Evolutionary conservation across 768 basidiomycete species (phyloP).

Genomic region (Boletus barrowsii): DNA sequence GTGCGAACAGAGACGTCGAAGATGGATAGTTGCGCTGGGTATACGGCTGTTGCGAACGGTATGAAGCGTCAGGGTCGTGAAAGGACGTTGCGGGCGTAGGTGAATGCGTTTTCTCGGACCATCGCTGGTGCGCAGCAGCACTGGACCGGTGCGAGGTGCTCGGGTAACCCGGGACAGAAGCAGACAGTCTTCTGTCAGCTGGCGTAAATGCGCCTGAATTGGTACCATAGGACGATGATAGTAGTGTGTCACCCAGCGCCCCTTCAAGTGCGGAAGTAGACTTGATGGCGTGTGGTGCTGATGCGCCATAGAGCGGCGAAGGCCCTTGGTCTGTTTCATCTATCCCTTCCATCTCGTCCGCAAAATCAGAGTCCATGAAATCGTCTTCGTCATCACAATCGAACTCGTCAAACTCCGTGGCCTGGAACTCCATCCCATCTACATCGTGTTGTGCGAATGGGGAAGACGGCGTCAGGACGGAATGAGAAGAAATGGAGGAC

Average conservation of each 20-base stretch:
- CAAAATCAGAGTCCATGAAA: constrained; percentile 30
- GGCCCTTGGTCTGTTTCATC: constrained; percentile 15
- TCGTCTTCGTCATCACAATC: constrained; percentile 33
- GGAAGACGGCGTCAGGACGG: constrained; percentile 31
- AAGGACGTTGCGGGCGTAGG: constrained; percentile 6
- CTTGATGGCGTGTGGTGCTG: constrained; percentile 24
- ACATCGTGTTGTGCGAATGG: constrained; percentile 24
- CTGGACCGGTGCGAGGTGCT: constrained; percentile 21
- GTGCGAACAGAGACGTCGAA: constrained; percentile 18
- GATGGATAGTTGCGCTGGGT: constrained; percentile 22
- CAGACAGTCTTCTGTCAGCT: constrained; percentile 30
- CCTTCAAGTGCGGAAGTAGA: constrained; percentile 33
- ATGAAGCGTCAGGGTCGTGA: constrained; percentile 10
- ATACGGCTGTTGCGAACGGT: constrained; percentile 21
- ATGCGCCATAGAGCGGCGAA: constrained; percentile 21
- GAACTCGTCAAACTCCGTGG: constrained; percentile 32
- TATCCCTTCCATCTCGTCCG: constrained; percentile 32
- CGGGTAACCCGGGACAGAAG: constrained; percentile 32
- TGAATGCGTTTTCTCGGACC: constrained; percentile 16
- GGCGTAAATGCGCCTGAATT: constrained; percentile 8
- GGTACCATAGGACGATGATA: constrained; percentile 11
- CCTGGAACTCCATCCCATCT: constrained; percentile 5
- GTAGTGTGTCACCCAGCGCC: constrained; percentile 25
- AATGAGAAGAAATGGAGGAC: constrained; percentile 31
- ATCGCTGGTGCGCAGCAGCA: constrained; percentile 11